Evolutionary conservation across 768 basidiomycete genomes (phyloP).

Genomic region (Kwoniella sp.): DNA sequence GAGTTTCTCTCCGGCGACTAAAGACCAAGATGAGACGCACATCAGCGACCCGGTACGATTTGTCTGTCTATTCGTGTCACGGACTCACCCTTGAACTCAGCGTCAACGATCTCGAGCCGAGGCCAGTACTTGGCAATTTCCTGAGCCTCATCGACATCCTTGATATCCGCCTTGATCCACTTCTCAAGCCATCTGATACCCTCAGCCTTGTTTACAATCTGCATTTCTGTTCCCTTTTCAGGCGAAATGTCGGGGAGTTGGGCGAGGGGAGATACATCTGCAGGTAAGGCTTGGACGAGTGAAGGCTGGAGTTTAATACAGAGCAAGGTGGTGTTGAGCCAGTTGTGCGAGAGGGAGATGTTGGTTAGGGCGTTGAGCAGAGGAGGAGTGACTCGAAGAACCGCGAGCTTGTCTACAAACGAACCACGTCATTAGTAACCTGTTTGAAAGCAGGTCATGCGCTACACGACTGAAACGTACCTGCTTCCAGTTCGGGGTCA

Average conservation of each 20-base stretch:
- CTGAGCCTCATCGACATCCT: conserved; percentile 59
- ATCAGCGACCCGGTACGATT: conserved; percentile 5
- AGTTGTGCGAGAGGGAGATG: conserved; percentile 81
- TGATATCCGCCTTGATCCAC: conserved; percentile 38
- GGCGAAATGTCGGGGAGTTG: conserved; percentile 74
- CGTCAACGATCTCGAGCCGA: conserved; percentile 74
- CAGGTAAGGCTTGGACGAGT: conserved; percentile 75
- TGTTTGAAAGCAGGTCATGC: neutral
- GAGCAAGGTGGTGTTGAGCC: conserved; percentile 76
- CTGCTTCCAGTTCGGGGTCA: conserved; percentile 63
- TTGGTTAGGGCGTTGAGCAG: conserved; percentile 78
- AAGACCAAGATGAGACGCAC: neutral
- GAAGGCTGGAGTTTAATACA: conserved; percentile 81
- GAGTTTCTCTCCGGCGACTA: conserved; percentile 86
- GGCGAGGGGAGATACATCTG: conserved; percentile 59
- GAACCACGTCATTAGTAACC: neutral
- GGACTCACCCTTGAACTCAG: conserved; percentile 76
- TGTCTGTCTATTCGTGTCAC: neutral
- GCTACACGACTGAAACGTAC: conserved; percentile 60
- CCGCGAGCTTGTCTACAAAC: conserved; percentile 65
- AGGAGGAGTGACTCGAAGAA: conserved; percentile 72
- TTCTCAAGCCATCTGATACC: conserved; percentile 58
- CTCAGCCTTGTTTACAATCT: conserved; percentile 57
- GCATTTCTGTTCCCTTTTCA: conserved; percentile 54
- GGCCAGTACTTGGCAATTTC: conserved; percentile 69